Evolutionary conservation across 495 filamentous ascomycete genomes (phyloP).

Genomic region (Aspergillus coremiiformis): DNA sequence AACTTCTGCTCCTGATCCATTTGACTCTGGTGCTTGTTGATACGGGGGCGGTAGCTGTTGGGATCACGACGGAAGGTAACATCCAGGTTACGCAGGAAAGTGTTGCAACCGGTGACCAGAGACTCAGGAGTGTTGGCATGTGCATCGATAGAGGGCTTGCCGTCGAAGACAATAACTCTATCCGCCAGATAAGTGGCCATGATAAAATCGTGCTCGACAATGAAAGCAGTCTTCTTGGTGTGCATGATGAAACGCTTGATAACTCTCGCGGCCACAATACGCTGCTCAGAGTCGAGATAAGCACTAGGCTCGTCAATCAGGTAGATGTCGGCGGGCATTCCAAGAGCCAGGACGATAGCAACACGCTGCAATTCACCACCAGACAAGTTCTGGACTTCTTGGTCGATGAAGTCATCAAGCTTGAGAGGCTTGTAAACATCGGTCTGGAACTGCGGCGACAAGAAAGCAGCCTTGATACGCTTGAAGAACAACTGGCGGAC

Average conservation of each 20-base stretch:
- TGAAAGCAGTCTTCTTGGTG: conserved; percentile 97
- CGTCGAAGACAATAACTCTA: conserved; percentile 97
- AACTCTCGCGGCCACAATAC: conserved; percentile 91
- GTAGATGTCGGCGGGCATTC: conserved; percentile 95
- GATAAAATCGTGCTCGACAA: conserved; percentile 99
- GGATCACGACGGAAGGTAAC: conserved; percentile 98
- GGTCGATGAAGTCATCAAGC: conserved; percentile 97
- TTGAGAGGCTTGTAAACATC: conserved; percentile 98
- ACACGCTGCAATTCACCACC: conserved; percentile 99
- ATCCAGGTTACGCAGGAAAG: conserved; percentile 88
- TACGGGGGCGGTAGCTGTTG: conserved; percentile 89
- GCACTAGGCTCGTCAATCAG: conserved; percentile 94
- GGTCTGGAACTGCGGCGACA: conserved; percentile 96
- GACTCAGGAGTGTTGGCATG: conserved; percentile 85
- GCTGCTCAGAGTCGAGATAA: conserved; percentile 97
- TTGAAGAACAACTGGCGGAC: conserved; percentile 92
- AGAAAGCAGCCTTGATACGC: conserved; percentile 93
- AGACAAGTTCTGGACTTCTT: conserved; percentile 97
- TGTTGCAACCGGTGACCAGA: conserved; percentile 92
- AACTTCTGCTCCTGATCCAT: conserved; percentile 96
- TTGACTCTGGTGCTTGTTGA: conserved; percentile 95
- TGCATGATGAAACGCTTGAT: conserved; percentile 99
- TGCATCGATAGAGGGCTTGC: conserved; percentile 78
- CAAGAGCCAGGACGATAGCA: conserved; percentile 91
- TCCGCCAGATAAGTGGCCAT: conserved; percentile 98